Conservation (phyloP, 345 rosid genomes). For the Salix purpurea region DNA sequence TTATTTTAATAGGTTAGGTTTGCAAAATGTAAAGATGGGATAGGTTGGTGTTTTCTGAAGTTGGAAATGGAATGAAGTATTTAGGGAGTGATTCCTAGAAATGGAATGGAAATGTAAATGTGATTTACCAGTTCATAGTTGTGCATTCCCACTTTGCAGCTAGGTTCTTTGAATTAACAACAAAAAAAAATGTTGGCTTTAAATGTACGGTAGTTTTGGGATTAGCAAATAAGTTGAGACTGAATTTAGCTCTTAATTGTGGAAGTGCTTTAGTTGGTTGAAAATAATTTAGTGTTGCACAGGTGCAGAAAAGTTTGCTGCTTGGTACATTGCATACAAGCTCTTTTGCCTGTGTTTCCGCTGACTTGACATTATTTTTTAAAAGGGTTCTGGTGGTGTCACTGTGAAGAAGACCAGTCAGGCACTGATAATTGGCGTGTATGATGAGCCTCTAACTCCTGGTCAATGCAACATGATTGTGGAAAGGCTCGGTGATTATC, state of each 20-base stretch:
- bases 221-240: not conserved
- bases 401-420: slow-evolving; percentile 14
- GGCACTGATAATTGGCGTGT: slow-evolving; percentile 67
- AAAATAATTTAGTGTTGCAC: not conserved
- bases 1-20: not conserved
- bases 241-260: not conserved
- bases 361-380: not conserved
- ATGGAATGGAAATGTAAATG: not conserved
- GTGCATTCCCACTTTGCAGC: not conserved
- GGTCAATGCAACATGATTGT: slow-evolving; percentile 90
- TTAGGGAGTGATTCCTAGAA: not conserved
- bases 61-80: not conserved
- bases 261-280: not conserved
- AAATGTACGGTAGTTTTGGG: not conserved
- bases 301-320: too few species aligned
- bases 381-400: slow-evolving; percentile 12
- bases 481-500: slow-evolving; percentile 80
- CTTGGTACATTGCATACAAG: not conserved
- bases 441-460: slow-evolving; percentile 77
- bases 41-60: not conserved
- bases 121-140: not conserved
- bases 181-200: not conserved
- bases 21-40: not conserved
- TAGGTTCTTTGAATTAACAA: not conserved
- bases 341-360: not conserved